Base-by-base conservation (phyloP, 768 basidiomycete genomes). In the Amanita rubescens region DNA sequence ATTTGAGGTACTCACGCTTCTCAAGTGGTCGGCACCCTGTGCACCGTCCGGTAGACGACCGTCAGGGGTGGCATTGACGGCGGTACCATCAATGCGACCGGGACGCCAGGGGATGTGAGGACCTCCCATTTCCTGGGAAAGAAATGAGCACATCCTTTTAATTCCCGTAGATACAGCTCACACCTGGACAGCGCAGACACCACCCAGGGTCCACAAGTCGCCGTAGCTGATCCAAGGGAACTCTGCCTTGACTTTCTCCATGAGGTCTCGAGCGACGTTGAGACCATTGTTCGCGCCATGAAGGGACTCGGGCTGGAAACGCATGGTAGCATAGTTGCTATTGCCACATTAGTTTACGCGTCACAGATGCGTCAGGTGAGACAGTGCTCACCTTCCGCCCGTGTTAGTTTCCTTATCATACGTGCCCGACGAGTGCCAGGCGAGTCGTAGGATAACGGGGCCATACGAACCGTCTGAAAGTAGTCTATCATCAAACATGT, bases 261-360 rank as follows among this genome's bases (percentile, higher is more conserved):
- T 85, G 55, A 90, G 67, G 5, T 68, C 75, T 54, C 95, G 89
- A 37, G 92, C 94, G 51, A 92, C 65, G 56, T 86, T 69, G 51
- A 95, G 75, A 24, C 93, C 93, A 24, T 81, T 81, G 69, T 95
- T 95, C 47, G 91, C 93, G 33, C 74, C 81, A 64, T 98, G 93
- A 25, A 77, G 65, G 10, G 93, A 65, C 67, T 98, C 95, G 37
- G 95, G 90, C 51, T 83, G 80, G 70, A 97, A 99, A 53, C 95
- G 88, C 95, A 99, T 99, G 20, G 95, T 97, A 2, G 96, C 95
- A 59, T 91, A 94, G 79, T 99, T 97, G 76, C 90, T 87, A 64
- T 39, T 35, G 22, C 25, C 38, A 55, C 44, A 22, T 51, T 22
- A 17, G 59, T 43, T 38, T 39, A 49, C 58, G 59, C 55, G 49